These are phyloP conservation scores for Linderniella brevidens DNA, from an alignment of 257 asterid genomes.

Conservation along the genomic window DNA sequence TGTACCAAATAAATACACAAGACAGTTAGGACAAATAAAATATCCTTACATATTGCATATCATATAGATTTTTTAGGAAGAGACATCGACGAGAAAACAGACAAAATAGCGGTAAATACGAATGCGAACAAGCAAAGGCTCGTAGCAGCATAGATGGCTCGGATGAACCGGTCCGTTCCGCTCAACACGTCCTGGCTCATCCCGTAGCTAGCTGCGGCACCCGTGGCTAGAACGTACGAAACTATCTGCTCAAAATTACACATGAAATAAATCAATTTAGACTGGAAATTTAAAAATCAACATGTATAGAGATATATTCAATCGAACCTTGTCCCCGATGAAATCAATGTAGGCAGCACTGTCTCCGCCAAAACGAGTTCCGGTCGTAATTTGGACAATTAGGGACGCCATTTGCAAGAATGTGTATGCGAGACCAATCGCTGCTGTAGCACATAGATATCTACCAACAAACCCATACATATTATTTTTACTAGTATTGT, in stretches of 20 bases:
- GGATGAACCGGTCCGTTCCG: conserved; percentile 1
- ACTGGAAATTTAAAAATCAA: neutral
- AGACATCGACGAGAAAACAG: conserved; percentile 26
- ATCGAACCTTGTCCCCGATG: conserved; percentile 25
- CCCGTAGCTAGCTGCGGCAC: conserved; percentile 34
- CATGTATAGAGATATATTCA: neutral
- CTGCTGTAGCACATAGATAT: conserved; percentile 19
- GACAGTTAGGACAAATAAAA: too few species aligned
- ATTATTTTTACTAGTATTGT: too few species aligned
- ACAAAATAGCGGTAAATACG: conserved; percentile 21
- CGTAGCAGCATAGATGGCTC: conserved; percentile 24
- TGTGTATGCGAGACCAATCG: conserved; percentile 19
- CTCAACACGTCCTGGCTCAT: conserved; percentile 14
- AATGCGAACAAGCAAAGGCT: conserved; percentile 29
- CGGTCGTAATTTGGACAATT: conserved; percentile 15
- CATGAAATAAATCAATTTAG: too few species aligned
- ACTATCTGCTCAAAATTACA: too few species aligned
- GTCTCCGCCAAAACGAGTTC: conserved; percentile 24
- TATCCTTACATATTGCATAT: too few species aligned
- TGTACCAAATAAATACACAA: too few species aligned
- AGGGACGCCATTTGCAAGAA: conserved; percentile 17
- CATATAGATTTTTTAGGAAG: conserved; percentile 23
- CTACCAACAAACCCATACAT: conserved; percentile 7
- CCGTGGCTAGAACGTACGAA: conserved; percentile 20
- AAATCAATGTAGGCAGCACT: conserved; percentile 19